These are phyloP conservation scores for Whalleya microplaca DNA, from an alignment of 2,329 filamentous ascomycete genomes.

Conservation along the genomic window DNA sequence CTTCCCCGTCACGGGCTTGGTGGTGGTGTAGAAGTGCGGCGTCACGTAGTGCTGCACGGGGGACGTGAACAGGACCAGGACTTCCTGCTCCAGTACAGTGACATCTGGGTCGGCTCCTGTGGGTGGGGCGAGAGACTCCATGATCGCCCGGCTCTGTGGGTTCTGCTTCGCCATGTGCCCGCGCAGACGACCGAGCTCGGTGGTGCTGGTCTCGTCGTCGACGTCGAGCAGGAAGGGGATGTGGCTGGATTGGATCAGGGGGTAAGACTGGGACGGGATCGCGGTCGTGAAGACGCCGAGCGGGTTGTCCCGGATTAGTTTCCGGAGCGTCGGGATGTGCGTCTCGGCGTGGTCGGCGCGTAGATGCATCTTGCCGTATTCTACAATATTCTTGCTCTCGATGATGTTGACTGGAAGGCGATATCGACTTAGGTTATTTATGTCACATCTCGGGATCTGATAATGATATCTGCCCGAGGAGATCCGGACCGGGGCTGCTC, in stretches of 20 bases:
- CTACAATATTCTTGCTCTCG: neutral
- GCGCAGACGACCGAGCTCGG: slow-evolving; percentile 52
- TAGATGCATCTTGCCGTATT: slow-evolving; percentile 57
- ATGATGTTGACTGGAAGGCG: neutral
- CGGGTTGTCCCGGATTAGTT: slow-evolving; percentile 62
- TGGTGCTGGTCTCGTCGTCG: slow-evolving; percentile 44
- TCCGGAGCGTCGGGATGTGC: slow-evolving; percentile 51
- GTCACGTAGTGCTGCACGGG: slow-evolving; percentile 67
- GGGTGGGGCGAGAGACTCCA: slow-evolving; percentile 45
- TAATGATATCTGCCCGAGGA: no score
- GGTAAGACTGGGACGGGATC: slow-evolving; percentile 52
- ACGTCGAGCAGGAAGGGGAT: slow-evolving; percentile 64
- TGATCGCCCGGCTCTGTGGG: slow-evolving; percentile 65
- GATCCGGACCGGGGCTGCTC: no score
- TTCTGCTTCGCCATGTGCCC: slow-evolving; percentile 67
- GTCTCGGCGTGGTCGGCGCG: slow-evolving; percentile 56
- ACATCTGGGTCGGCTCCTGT: slow-evolving; percentile 30
- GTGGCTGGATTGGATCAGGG: slow-evolving; percentile 61
- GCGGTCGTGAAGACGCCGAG: slow-evolving; percentile 67
- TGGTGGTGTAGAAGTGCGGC: slow-evolving; percentile 68
- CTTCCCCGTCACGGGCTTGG: slow-evolving; percentile 66
- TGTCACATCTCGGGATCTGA: neutral
- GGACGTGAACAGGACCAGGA: slow-evolving; percentile 65
- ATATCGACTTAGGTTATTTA: neutral
- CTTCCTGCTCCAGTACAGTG: slow-evolving; percentile 51